Conservation (phyloP, 2,329 filamentous ascomycete genomes). For the Fusarium sp. region DNA sequence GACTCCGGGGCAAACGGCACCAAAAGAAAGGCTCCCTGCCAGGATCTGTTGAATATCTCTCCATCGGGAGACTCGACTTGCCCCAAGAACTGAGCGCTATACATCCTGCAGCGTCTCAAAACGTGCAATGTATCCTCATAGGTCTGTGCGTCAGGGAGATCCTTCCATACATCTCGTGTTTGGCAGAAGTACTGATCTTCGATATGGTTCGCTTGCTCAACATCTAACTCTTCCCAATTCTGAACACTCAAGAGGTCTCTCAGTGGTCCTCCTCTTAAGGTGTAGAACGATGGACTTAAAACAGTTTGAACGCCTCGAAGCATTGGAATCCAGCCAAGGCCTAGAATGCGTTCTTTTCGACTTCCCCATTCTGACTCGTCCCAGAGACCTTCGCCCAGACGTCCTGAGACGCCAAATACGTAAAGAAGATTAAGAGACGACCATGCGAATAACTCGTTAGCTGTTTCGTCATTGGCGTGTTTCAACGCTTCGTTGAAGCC, state of each 20-base stretch:
- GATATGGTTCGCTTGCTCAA: accelerated
- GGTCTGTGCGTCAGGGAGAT: background rate
- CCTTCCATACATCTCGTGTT: background rate
- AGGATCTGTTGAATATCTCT: background rate
- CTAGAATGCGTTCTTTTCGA: constrained; percentile 4
- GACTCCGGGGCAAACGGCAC: background rate
- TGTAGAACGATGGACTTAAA: accelerated
- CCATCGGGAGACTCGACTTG: accelerated
- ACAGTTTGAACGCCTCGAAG: background rate
- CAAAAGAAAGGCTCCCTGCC: constrained; percentile 1
- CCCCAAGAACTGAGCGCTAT: background rate
- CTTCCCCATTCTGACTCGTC: background rate
- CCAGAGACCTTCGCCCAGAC: constrained; percentile 5
- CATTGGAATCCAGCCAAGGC: constrained; percentile 10
- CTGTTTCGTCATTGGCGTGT: accelerated
- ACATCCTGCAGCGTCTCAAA: background rate
- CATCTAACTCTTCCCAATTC: background rate
- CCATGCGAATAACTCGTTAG: background rate
- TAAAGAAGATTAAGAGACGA: constrained; percentile 7
- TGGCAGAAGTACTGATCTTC: background rate
- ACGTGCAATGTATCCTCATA: background rate
- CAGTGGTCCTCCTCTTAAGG: background rate
- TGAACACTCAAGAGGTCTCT: background rate
- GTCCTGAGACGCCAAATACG: background rate
- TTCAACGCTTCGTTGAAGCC: background rate